Base-by-base conservation (phyloP, 495 filamentous ascomycete species). In the Aspergillus haitiensis region DNA sequence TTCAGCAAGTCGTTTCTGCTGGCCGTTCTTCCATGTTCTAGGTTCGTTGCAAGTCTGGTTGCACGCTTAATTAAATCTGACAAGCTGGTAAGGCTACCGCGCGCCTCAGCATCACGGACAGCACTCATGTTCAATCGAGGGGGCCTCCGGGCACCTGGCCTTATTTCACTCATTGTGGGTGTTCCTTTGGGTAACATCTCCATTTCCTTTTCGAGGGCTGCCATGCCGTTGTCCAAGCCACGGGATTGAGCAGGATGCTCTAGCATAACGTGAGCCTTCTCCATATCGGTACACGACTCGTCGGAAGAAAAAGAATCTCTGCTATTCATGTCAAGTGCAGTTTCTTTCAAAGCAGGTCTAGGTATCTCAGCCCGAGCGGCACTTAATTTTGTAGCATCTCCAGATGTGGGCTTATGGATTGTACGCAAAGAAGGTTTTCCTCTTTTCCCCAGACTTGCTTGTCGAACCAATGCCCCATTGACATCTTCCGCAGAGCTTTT, bases 51-150 rank as follows among this genome's bases (percentile, higher is more conserved):
- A 27, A 98, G 78, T 62, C 84, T 86, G 1, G 93, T 97, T 3
- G 94, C 94, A 48, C 94, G 82, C 61, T 85, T 81, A 59, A 98
- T 98, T 55, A 98, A 76, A 72, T 97, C 94, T 0, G 92, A 88
- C 52, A 98, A 75, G 72, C 92, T 96, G 6, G 94, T 97, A 62
- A 96, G 75, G 67, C 92, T 96, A 8, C 91, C 92, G 62, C 92
- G 84, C 10, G 87, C 81, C 64, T 94, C 89, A 18, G 91, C 90
- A 59, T 88, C 85, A 44, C 84, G 81, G 11, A 93, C 86, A 10
- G 89, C 89, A 69, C 88, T 86, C 40, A 97, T 84, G 66, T 98
- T 84, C 32, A 96, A 72, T 2, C 84, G 82, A 32, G 90, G 88
- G 46, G 91, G 92, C 67, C 88, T 78, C 55, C 84, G 82, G n/a